Percentiles rank a stretch among this genome's conserved stretches.
These are phyloP conservation scores for Didymosphaeria variabile DNA, from an alignment of 2,329 filamentous ascomycete genomes.

Conservation along the genomic window DNA sequence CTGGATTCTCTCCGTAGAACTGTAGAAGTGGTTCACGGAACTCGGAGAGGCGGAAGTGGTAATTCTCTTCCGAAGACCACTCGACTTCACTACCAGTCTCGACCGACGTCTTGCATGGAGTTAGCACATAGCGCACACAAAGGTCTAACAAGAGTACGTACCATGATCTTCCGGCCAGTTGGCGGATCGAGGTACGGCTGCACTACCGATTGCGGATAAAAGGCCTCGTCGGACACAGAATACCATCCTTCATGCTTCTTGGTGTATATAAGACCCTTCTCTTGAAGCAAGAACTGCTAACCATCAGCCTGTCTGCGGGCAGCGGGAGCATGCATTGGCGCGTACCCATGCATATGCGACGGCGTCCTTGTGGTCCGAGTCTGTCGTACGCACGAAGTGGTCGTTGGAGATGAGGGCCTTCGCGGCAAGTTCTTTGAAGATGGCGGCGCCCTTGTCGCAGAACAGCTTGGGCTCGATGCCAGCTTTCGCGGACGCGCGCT, in stretches of 20 bases:
- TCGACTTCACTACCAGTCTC: constrained; percentile 95
- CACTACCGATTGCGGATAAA: constrained; percentile 82
- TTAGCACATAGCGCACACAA: constrained; percentile 22
- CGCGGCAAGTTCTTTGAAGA: constrained; percentile 78
- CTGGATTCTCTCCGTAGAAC: constrained; percentile 80
- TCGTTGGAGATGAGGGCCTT: constrained; percentile 77
- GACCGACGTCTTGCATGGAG: constrained; percentile 63
- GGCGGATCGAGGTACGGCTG: constrained; percentile 77
- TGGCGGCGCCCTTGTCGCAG: constrained; percentile 83
- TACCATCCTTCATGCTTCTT: constrained; percentile 95
- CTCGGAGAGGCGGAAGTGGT: constrained; percentile 89
- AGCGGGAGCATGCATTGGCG: background rate
- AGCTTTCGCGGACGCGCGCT: constrained; percentile 79
- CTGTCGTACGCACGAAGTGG: constrained; percentile 92
- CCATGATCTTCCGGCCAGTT: constrained; percentile 84
- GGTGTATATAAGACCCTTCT: constrained; percentile 81
- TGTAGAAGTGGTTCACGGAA: constrained; percentile 80
- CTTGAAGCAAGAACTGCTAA: constrained; percentile 70
- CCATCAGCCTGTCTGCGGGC: constrained; percentile 31
- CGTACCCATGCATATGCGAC: constrained; percentile 87
- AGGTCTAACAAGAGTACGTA: constrained; percentile 35
- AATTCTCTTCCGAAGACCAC: constrained; percentile 92
- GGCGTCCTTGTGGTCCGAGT: constrained; percentile 79
- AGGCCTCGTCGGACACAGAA: constrained; percentile 94
- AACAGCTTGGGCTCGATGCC: constrained; percentile 80